These are phyloP conservation scores for Beta vulgaris DNA, from an alignment of 148 eudicot species.

Conservation along the genomic window DNA sequence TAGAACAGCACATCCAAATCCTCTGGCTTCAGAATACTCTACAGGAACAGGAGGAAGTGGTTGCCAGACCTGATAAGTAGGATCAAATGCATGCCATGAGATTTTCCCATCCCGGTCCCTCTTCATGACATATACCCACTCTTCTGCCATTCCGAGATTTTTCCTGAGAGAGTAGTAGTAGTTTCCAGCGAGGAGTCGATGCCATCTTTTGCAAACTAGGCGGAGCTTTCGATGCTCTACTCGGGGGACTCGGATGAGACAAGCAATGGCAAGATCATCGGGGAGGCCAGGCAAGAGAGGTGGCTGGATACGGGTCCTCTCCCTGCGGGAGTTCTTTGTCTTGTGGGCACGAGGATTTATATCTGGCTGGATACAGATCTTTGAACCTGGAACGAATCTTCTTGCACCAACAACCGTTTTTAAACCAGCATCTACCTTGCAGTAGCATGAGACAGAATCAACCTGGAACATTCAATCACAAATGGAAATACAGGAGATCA, in stretches of 20 bases:
- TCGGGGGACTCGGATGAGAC: conserved; percentile 88
- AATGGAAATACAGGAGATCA: conserved; percentile 6
- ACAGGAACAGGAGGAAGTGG: conserved; percentile 91
- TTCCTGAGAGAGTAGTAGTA: conserved; percentile 79
- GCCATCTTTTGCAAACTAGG: conserved; percentile 84
- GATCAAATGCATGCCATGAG: conserved; percentile 94
- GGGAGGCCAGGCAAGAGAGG: conserved; percentile 95
- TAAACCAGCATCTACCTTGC: conserved; percentile 81
- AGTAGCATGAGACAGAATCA: conserved; percentile 90
- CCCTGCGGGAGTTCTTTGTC: conserved; percentile 60
- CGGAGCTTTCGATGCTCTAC: conserved; percentile 81
- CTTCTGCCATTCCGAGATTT: conserved; percentile 79
- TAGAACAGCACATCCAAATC: conserved; percentile 92
- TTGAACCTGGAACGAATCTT: conserved; percentile 82
- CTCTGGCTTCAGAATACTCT: conserved; percentile 79
- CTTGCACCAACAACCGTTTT: conserved; percentile 91
- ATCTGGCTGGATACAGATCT: conserved; percentile 86
- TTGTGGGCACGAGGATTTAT: conserved; percentile 79
- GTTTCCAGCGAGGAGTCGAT: conserved; percentile 68
- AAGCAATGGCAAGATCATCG: conserved; percentile 87
- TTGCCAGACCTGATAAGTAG: conserved; percentile 84
- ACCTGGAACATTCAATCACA: conserved; percentile 46
- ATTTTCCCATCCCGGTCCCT: conserved; percentile 83
- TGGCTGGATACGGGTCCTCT: conserved; percentile 61
- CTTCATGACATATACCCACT: conserved; percentile 88